phyloP scores from a whole-genome alignment of 805 yeast species.

The Kockiozyma suomiensis region DNA sequence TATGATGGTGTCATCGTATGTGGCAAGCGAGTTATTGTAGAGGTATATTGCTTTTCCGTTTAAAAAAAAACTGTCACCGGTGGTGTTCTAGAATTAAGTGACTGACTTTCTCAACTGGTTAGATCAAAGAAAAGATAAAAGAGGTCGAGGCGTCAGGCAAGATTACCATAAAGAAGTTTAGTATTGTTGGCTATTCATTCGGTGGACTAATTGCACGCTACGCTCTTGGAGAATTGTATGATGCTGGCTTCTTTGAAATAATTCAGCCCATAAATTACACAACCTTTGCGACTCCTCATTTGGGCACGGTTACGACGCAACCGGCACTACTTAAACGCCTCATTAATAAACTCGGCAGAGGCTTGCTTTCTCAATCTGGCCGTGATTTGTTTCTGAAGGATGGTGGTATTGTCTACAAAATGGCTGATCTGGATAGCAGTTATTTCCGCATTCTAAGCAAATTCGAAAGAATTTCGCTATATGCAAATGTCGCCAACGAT shows the following conservation, averaged over 20 bases:
- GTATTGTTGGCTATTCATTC: slow-evolving; percentile 81
- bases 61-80: too few species aligned
- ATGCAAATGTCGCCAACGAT: slow-evolving; percentile 81
- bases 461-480: slow-evolving; percentile 60
- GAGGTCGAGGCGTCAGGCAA: slow-evolving; percentile 51
- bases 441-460: slow-evolving; percentile 54
- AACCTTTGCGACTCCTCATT: slow-evolving; percentile 79
- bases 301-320: slow-evolving; percentile 60
- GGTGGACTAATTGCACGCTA: slow-evolving; percentile 88
- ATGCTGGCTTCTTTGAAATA: slow-evolving; percentile 54
- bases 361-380: slow-evolving; percentile 58
- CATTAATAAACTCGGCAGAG: slow-evolving; percentile 57
- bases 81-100: too few species aligned
- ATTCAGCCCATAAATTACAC: slow-evolving; percentile 64
- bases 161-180: slow-evolving; percentile 58
- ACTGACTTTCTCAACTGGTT: background rate
- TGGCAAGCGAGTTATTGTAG: slow-evolving; percentile 70
- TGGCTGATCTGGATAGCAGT: slow-evolving; percentile 54
- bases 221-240: slow-evolving; percentile 66
- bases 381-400: slow-evolving; percentile 61
- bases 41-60: slow-evolving; percentile 46
- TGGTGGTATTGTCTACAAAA: slow-evolving; percentile 51
- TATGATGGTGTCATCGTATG: slow-evolving; percentile 81
- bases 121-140: slow-evolving; percentile 46
- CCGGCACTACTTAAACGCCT: slow-evolving; percentile 40